A percentile compares a stretch with the other conserved stretches of the same genome.
Evolutionary conservation across 208 protist species (phyloP).

Genomic region (Trypanosoma melophagium): DNA sequence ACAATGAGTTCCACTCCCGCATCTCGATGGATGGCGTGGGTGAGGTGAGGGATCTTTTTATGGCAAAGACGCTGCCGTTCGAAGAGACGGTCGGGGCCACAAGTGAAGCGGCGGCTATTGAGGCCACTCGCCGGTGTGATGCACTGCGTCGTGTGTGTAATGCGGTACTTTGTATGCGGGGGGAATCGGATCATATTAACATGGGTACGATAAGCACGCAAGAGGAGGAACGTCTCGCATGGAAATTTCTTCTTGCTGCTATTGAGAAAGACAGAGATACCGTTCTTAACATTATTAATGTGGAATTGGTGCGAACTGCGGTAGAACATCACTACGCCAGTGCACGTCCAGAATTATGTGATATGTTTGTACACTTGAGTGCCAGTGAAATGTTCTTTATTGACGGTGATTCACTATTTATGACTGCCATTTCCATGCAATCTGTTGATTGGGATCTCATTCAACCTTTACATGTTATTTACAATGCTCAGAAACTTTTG

Average conservation of each 20-base stretch:
- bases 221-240: conserved; percentile 71
- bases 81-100: conserved; percentile 20
- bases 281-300: conserved; percentile 39
- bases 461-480: conserved; percentile 86
- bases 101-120: conserved; percentile 8
- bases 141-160: conserved; percentile 37
- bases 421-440: conserved; percentile 70
- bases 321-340: conserved; percentile 80
- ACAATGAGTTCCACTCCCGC: conserved; percentile 48
- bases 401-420: conserved; percentile 89
- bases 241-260: conserved; percentile 72
- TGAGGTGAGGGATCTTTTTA: conserved; percentile 59
- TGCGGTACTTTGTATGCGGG: conserved; percentile 17
- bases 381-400: conserved; percentile 91
- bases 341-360: conserved; percentile 78
- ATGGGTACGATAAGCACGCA: conserved; percentile 50
- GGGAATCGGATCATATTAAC: background rate
- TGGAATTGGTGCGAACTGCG: conserved; percentile 39
- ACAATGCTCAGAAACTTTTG: conserved; percentile 83
- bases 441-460: conserved; percentile 87
- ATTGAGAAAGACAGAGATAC: conserved; percentile 26
- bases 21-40: conserved; percentile 47
- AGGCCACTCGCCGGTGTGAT: conserved; percentile 38
- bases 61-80: conserved; percentile 30
- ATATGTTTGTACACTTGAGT: conserved; percentile 90